Conservation (phyloP, 495 filamentous ascomycete species). For the Pseudomonodictys pantanalensis region DNA sequence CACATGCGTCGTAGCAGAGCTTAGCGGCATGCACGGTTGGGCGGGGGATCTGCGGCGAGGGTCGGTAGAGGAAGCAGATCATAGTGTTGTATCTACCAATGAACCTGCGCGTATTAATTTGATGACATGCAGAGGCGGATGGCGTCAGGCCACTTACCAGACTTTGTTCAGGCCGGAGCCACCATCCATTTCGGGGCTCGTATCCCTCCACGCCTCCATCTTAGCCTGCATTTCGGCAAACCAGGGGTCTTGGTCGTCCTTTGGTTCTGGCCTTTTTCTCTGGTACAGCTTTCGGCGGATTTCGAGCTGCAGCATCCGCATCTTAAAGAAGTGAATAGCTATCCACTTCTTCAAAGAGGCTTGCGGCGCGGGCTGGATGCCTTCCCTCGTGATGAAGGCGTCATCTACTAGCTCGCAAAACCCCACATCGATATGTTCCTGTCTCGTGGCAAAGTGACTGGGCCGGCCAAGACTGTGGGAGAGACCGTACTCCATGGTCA, state of each 20-base stretch:
- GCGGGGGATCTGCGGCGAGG: conserved; percentile 84
- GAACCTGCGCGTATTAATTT: conserved; percentile 56
- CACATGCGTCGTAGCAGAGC: conserved; percentile 76
- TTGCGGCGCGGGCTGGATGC: conserved; percentile 62
- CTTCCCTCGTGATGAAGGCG: conserved; percentile 72
- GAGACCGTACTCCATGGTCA: conserved; percentile 81
- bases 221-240: conserved; percentile 75
- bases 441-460: conserved; percentile 71
- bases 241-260: conserved; percentile 78
- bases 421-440: conserved; percentile 75
- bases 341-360: conserved; percentile 75
- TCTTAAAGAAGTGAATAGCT: conserved; percentile 87
- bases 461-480: conserved; percentile 83
- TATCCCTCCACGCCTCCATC: conserved; percentile 67
- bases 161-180: conserved; percentile 63
- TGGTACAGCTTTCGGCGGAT: conserved; percentile 80
- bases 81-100: conserved; percentile 75
- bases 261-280: conserved; percentile 68
- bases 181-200: conserved; percentile 59
- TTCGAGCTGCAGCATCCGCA: conserved; percentile 84
- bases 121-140: background rate
- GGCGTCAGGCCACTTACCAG: conserved; percentile 49
- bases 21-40: conserved; percentile 71
- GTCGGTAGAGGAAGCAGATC: conserved; percentile 77
- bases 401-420: conserved; percentile 80